A percentile compares a stretch with the other conserved stretches of the same genome.
Evolutionary conservation across 2,329 filamentous ascomycete genomes (phyloP).

Genomic region (Xylariaceae sp.): DNA sequence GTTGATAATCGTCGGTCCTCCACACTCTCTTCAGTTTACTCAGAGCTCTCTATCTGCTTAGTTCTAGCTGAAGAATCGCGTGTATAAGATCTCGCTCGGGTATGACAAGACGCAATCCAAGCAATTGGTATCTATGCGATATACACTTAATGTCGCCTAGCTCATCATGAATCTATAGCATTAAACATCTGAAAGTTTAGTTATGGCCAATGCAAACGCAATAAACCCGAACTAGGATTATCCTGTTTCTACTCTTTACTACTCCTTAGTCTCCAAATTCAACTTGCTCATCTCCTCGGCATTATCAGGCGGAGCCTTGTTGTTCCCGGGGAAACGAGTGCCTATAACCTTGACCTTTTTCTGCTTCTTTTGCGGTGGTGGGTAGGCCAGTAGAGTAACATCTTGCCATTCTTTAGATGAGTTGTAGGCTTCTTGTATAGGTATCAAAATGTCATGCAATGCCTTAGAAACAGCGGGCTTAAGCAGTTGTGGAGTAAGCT

Average conservation of each 20-base stretch:
- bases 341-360: conserved; percentile 82
- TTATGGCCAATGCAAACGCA: neutral
- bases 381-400: conserved; percentile 80
- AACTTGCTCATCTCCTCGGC: conserved; percentile 14
- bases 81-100: conserved; percentile 21
- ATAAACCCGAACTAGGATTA: neutral
- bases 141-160: neutral
- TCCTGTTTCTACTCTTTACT: neutral
- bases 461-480: conserved; percentile 83
- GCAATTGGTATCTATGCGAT: neutral
- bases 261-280: conserved; percentile 12
- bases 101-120: conserved; percentile 1
- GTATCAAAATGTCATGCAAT: conserved; percentile 74
- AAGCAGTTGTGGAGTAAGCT: conserved; percentile 83
- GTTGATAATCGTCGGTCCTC: neutral
- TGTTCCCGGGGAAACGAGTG: conserved; percentile 37
- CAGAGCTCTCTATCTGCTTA: conserved; percentile 5
- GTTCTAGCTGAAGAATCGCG: neutral
- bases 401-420: conserved; percentile 80
- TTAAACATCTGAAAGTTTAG: no score
- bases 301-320: conserved; percentile 4
- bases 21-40: neutral
- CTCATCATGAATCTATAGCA: neutral
- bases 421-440: conserved; percentile 77
- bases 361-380: conserved; percentile 69